Base-by-base conservation (phyloP, 2,329 filamentous ascomycete genomes). In the Cladosporium sp. region DNA sequence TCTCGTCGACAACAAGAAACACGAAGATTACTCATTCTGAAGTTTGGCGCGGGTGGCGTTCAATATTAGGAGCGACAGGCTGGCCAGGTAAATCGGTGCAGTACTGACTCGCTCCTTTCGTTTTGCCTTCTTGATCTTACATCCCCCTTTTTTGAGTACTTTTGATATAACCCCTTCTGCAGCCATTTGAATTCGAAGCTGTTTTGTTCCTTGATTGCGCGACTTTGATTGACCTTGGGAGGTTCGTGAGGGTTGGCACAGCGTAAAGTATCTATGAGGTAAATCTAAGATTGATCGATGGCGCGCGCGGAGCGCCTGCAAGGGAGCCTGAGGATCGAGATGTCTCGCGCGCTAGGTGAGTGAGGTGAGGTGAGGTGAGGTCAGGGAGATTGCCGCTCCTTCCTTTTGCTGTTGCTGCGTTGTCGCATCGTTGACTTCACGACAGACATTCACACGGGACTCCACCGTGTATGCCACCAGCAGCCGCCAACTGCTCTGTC, bases 1-100 rank as follows among this genome's bases (percentile, higher is more conserved):
- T 15, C 38, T 28, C 42, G 47, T 19, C 28, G 47, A 22, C 17
- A 49, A 25, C 54, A 49, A 19, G 17, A 50, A 50, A 20, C 54
- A 34, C 42, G 30, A 56, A 55, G 52, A 49, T 55, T 55, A 59
- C 37, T 39, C 36, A 43, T 58, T 49, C 58, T 59, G 43, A 49
- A 54, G 39, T 45, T 30, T 59, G 36, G 47, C 47, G 58, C 51
- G 58, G 37, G 51, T 36, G 50, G 50, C 56, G 50, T 59, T 55
- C 39, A 37, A 47, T 56, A 34, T 28, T 9, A n/a, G 54, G 37
- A 28, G 39, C 54, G 36, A 36, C 19, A 28, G 42, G 20, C 42
- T 49, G 42, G 34, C 54, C 39, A 45, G 38, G 38, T 28, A 14
- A 49, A 38, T 17, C 40, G 54, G 54, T 56, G 42, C 54, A 56